phyloP scores from a whole-genome alignment of 176 grass and related monocot species.

The Pharus latifolius region DNA sequence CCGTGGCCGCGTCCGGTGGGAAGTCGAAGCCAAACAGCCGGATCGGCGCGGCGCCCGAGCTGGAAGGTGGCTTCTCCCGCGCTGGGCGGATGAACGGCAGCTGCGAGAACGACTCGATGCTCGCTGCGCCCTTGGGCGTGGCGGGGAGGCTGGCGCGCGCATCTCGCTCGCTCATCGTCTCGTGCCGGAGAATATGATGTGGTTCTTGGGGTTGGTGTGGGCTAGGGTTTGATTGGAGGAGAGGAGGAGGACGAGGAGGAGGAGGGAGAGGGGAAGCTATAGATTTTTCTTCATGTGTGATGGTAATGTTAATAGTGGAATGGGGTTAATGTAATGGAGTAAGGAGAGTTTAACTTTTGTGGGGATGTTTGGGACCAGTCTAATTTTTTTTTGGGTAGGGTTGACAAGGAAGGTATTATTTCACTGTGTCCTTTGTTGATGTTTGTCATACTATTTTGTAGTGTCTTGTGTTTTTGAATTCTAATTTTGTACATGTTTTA shows the following conservation, averaged over 20 bases:
- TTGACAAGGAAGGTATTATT: too few species aligned
- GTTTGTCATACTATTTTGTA: too few species aligned
- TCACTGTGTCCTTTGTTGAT: too few species aligned
- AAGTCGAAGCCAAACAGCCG: slow-evolving; percentile 76
- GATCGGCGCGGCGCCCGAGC: slow-evolving; percentile 11
- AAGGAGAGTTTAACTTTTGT: too few species aligned
- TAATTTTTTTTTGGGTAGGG: too few species aligned
- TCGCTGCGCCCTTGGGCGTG: neutral
- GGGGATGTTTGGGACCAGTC: too few species aligned
- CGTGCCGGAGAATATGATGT: neutral
- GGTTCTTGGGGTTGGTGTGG: neutral
- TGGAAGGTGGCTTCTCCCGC: slow-evolving; percentile 1
- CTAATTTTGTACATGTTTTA: too few species aligned
- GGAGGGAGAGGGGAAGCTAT: neutral
- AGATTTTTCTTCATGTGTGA: neutral
- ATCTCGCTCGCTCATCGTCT: slow-evolving; percentile 58
- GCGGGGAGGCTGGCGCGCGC: slow-evolving; percentile 7
- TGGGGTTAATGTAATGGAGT: too few species aligned
- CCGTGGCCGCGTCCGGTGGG: slow-evolving; percentile 13
- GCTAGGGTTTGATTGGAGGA: slow-evolving; percentile 35
- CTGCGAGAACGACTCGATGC: slow-evolving; percentile 75
- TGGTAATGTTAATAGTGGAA: too few species aligned
- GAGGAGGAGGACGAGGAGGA: neutral
- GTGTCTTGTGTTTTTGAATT: too few species aligned
- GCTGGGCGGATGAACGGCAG: slow-evolving; percentile 48